Evolutionary conservation across 2,329 filamentous ascomycete genomes (phyloP), one percentile per base, ranked within the genome.

Genomic region (Fusarium austroafricanum): DNA sequence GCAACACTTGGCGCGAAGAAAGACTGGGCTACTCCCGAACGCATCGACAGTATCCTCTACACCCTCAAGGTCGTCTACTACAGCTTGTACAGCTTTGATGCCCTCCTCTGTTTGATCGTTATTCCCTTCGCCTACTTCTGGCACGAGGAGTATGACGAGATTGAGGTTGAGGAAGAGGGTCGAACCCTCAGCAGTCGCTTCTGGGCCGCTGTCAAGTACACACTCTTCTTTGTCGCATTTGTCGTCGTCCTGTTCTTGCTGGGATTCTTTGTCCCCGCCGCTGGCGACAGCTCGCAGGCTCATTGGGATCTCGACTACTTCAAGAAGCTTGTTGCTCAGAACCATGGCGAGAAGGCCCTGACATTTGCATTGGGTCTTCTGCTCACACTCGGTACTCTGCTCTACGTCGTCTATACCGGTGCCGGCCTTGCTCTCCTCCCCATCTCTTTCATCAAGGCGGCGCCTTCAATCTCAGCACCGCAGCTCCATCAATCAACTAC

Each of bases 51-150:
- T 66, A 97, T 98, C 55, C 83, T 95, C 17, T 85, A 89, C 66
- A 93, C 92, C 0, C 85, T 99, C 68, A 92, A 92, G 77, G 86
- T 96, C 60, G 91, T 97, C 58, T 99, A 99, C 82, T 98, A 98
- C 79, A 86, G 89, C 1, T 86, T 99, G 1, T 99, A 98, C 82
- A 96, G 92, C 72, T 83, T 97, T 70, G 96, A 99, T 78, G 92
- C 94, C 2, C 78, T 97, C 8, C 87, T 99, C 12, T 99, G 96
- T 75, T 84, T 99, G 44, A 78, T 98, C 18, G 87, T 97, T 43
- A 91, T 98, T 20, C 96, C 96, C 0, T 99, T 99, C 76, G 91
- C 94, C 46, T 99, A 99, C 82, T 99, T 99, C 78, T 97, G 92
- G 89, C 96, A 97, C 75, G 96, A 99, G 78, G 96, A 98, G 79